Evolutionary conservation across 1,284 basidiomycete species (phyloP).

Genomic region (Irpex rosettiformis): DNA sequence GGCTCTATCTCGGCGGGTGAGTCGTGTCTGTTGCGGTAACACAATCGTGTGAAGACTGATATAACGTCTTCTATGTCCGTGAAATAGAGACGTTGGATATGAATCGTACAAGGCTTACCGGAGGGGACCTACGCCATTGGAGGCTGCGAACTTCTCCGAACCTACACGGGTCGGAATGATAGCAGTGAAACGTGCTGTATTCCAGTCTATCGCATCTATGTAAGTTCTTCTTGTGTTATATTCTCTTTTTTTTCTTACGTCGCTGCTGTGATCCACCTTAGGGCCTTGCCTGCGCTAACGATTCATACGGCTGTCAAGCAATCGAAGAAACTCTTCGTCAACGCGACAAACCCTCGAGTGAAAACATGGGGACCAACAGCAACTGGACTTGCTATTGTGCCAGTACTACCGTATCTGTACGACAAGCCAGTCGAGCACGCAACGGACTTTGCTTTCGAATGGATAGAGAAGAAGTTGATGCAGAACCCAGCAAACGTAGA

Average conservation of each 20-base stretch:
- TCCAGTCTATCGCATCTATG: constrained; percentile 92
- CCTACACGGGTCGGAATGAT: constrained; percentile 67
- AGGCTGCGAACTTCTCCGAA: constrained; percentile 78
- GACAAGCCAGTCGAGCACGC: constrained; percentile 79
- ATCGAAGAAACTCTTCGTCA: constrained; percentile 72
- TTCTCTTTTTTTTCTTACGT: not conserved
- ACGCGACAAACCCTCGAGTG: constrained; percentile 58
- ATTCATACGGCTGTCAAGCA: constrained; percentile 85
- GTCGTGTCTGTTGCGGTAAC: constrained; percentile 17
- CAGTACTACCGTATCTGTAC: constrained; percentile 78
- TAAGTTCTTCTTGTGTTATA: constrained; percentile 31
- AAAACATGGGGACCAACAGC: constrained; percentile 81
- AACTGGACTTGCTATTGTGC: constrained; percentile 77
- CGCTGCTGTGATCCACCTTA: constrained; percentile 24
- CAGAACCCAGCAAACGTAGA: not conserved
- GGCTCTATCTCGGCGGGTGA: constrained; percentile 72
- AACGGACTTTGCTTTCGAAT: constrained; percentile 63
- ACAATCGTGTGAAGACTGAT: not conserved
- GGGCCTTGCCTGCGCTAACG: constrained; percentile 77
- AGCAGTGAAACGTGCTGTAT: constrained; percentile 75
- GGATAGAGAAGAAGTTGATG: constrained; percentile 54
- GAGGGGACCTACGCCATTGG: constrained; percentile 67
- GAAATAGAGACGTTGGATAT: constrained; percentile 81
- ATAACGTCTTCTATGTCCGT: constrained; percentile 4
- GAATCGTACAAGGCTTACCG: constrained; percentile 86